Percentiles rank a stretch among this genome's conserved stretches.
These are phyloP conservation scores for Fusarium sp. DNA, from an alignment of 2,329 filamentous ascomycete species.

Conservation along the genomic window DNA sequence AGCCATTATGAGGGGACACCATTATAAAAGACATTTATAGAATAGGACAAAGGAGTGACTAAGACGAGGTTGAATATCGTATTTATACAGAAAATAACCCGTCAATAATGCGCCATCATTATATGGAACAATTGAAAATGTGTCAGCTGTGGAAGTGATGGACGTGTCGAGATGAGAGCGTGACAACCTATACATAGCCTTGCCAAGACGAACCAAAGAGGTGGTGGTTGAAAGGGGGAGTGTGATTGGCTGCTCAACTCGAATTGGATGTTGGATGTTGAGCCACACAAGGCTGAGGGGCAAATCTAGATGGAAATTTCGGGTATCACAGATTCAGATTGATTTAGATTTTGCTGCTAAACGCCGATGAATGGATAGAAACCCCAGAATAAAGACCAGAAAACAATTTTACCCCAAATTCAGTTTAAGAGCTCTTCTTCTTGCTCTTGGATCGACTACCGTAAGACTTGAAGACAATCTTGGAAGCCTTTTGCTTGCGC, in stretches of 20 bases:
- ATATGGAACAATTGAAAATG: constrained; percentile 5
- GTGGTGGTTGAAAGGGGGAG: constrained; percentile 19
- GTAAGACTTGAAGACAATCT: constrained; percentile 68
- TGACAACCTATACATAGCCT: constrained; percentile 31
- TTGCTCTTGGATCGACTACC: constrained; percentile 58
- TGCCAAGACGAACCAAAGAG: constrained; percentile 36
- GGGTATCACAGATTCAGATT: constrained; percentile 42
- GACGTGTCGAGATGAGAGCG: constrained; percentile 41
- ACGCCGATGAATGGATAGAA: constrained; percentile 23
- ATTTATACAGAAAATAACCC: neutral
- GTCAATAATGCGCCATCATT: constrained; percentile 29
- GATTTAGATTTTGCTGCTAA: constrained; percentile 41
- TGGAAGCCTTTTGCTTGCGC: constrained; percentile 62
- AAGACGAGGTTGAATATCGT: neutral
- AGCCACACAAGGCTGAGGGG: constrained; percentile 42
- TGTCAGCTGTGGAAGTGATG: constrained; percentile 25
- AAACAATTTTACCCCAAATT: constrained; percentile 5
- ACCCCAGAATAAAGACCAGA: constrained; percentile 24
- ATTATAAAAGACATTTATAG: constrained; percentile 25
- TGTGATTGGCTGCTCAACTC: neutral
- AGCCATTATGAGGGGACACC: constrained; percentile 39
- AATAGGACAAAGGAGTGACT: constrained; percentile 17
- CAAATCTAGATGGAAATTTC: constrained; percentile 20
- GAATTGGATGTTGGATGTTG: neutral
- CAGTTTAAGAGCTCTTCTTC: constrained; percentile 47